These are phyloP conservation scores for Labyrinthula sp. DNA, from an alignment of 352 stramenopile genomes.

Conservation along the genomic window DNA sequence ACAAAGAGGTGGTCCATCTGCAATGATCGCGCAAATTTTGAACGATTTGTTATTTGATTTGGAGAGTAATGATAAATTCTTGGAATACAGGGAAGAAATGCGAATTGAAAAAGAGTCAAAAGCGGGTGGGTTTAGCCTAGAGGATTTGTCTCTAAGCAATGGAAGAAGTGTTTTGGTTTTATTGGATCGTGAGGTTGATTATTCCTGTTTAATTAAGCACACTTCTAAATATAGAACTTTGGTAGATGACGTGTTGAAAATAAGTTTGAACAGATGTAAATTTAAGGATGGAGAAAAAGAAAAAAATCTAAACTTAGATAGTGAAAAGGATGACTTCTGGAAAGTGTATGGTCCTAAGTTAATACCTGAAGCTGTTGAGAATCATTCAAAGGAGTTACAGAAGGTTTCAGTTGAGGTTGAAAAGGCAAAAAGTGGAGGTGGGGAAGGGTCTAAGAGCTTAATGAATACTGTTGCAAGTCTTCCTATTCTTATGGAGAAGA, in stretches of 20 bases:
- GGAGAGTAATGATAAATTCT: conserved; percentile 57
- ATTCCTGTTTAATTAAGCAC: conserved; percentile 78
- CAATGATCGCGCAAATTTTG: conserved; percentile 60
- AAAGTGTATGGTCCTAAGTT: conserved; percentile 7
- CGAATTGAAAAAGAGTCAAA: too few species aligned
- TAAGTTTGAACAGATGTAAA: conserved; percentile 78
- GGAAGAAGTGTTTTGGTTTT: conserved; percentile 67
- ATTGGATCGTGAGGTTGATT: conserved; percentile 84
- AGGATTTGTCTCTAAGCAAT: conserved; percentile 10
- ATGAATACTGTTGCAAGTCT: conserved; percentile 17
- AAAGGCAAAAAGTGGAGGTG: too few species aligned
- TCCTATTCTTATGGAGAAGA: conserved; percentile 19
- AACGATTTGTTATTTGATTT: conserved; percentile 3
- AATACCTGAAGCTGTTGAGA: conserved; percentile 11
- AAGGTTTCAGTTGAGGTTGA: conserved; percentile 8
- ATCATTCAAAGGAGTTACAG: conserved; percentile 9
- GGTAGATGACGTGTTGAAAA: conserved; percentile 81
- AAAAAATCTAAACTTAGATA: conserved; percentile 4
- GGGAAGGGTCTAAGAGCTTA: too few species aligned
- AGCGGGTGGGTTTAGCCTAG: conserved; percentile 28
- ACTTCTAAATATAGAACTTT: conserved; percentile 69
- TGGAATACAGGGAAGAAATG: too few species aligned
- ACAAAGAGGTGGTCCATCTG: conserved; percentile 67
- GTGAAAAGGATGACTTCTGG: conserved; percentile 20
- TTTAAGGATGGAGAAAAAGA: conserved; percentile 2